Evolutionary conservation across 1,284 basidiomycete species (phyloP).

Genomic region (Cryptococcus jaspeensis): DNA sequence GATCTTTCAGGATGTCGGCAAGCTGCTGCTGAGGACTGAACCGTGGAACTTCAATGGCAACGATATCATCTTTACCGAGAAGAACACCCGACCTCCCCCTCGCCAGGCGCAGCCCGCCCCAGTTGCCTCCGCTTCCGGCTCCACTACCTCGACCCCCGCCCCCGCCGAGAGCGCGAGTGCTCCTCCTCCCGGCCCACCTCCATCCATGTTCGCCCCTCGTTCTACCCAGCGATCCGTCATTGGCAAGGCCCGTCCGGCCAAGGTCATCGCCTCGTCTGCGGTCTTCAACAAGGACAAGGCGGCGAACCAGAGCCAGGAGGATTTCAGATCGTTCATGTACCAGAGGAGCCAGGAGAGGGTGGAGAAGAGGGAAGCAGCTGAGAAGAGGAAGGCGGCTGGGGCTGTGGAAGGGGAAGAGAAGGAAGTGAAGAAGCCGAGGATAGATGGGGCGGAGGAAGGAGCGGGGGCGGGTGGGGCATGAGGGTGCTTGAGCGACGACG

Average conservation of each 20-base stretch:
- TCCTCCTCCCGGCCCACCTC: not conserved
- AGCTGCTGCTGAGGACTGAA: conserved; percentile 66
- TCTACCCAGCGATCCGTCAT: conserved; percentile 7
- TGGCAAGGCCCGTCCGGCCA: conserved; percentile 23
- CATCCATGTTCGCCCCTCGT: conserved; percentile 32
- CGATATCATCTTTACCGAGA: conserved; percentile 25
- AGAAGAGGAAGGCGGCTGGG: conserved; percentile 15
- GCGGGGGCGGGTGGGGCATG: too few relatives aligned
- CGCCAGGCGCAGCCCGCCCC: not conserved
- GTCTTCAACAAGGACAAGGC: conserved; percentile 1
- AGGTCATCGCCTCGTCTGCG: not conserved
- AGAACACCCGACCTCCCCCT: conserved; percentile 7
- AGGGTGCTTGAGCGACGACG: too few relatives aligned
- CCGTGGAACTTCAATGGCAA: conserved; percentile 64
- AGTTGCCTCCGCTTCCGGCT: not conserved
- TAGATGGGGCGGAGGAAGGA: too few relatives aligned
- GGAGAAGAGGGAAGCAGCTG: conserved; percentile 19
- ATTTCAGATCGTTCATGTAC: conserved; percentile 42
- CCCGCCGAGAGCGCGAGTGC: not conserved
- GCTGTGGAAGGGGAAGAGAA: conserved; percentile 17
- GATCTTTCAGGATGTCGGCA: conserved; percentile 67
- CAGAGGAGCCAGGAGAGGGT: conserved; percentile 40
- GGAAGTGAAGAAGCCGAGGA: not conserved
- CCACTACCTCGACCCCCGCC: not conserved
- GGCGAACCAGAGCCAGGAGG: conserved; percentile 30